These are phyloP conservation scores for Sporothrix globosa DNA, from an alignment of 2,329 filamentous ascomycete species.

Conservation along the genomic window DNA sequence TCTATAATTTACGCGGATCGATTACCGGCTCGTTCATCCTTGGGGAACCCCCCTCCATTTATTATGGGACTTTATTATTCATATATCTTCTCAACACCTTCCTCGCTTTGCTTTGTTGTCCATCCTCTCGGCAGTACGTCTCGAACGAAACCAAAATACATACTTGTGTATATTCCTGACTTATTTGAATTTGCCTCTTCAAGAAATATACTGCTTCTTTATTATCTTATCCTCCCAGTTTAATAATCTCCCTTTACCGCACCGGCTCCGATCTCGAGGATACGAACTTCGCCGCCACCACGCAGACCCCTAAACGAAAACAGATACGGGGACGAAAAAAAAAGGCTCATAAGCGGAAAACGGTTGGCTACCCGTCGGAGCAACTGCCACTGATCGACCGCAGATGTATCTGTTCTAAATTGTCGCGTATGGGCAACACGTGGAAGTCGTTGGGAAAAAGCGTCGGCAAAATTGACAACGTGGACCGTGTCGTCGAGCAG, in stretches of 20 bases:
- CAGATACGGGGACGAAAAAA: slow-evolving; percentile 4
- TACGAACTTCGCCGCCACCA: slow-evolving; percentile 2
- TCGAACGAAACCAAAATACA: not conserved
- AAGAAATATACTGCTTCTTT: not conserved
- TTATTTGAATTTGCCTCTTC: not conserved
- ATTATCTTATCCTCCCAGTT: not conserved
- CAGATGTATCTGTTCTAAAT: slow-evolving; percentile 21
- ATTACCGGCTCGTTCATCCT: slow-evolving; percentile 20
- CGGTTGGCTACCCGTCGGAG: not conserved
- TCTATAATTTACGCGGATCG: slow-evolving; percentile 18
- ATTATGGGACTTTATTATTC: no score
- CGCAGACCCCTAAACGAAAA: slow-evolving; percentile 1
- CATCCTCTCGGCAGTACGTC: not conserved
- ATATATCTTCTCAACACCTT: slow-evolving; percentile 9
- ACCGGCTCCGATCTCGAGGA: not conserved
- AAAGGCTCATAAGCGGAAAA: no score
- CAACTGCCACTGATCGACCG: slow-evolving; percentile 18
- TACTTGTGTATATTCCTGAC: not conserved
- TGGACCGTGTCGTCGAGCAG: slow-evolving; percentile 1
- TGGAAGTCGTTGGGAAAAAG: slow-evolving; percentile 13
- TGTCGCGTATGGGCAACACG: not conserved
- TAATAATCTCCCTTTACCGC: not conserved
- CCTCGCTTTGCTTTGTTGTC: not conserved
- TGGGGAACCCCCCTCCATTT: not conserved
- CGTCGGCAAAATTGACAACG: not conserved